Evolutionary conservation across 192 early-diverging fungal genomes (phyloP), one percentile per base, ranked within the genome.

Genomic region (Phlyctochytrium bullatum): DNA sequence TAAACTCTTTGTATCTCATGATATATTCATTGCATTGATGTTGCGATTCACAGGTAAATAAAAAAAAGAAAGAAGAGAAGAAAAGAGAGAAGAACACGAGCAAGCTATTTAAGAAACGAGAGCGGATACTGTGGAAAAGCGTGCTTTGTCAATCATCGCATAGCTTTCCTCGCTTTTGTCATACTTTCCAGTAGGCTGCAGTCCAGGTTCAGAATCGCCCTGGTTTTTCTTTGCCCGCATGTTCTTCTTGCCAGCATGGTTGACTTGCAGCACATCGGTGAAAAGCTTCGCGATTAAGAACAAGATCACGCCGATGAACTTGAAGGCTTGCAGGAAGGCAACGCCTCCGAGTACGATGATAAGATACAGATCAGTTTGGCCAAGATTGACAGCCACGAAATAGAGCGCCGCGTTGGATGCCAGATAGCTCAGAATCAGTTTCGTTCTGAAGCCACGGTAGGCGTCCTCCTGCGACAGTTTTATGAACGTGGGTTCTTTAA

Each of bases 391-490:
- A 0, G 64, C 66, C 2, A 77, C 35, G 2, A 52, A 59, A 51
- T 69, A 77, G 24, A 77, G 35, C 0, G 68, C 34, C 0, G 72
- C 72, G 59, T 77, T 77, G 32, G 72, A 67, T 25, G 66, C 71
- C n/a, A 77, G 53, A 32, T 77, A 80, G 14, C 47, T 25, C 31
- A 80, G 67, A 52, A 80, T 68, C 56, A 80, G 64, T 50, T 64
- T 56, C 2, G 79, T 80, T 1, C 79, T 65, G 67, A 80, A 80
- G 70, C 79, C 72, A 78, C 89, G 88, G 83, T 91, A 90, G 66
- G 88, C 80, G 72, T 94, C 91, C 61, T 93, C 92, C 59, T 86
- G 84, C 69, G 88, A 88, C 16, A 78, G 80, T 51, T 80, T 76
- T 36, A 80, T 71, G 69, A 90, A 87, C 68, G 78, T 72, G 36